Percentiles rank a stretch among this genome's conserved stretches.
These are phyloP conservation scores for Condylostoma magnum DNA, from an alignment of 169 alveolate genomes.

Conservation along the genomic window DNA sequence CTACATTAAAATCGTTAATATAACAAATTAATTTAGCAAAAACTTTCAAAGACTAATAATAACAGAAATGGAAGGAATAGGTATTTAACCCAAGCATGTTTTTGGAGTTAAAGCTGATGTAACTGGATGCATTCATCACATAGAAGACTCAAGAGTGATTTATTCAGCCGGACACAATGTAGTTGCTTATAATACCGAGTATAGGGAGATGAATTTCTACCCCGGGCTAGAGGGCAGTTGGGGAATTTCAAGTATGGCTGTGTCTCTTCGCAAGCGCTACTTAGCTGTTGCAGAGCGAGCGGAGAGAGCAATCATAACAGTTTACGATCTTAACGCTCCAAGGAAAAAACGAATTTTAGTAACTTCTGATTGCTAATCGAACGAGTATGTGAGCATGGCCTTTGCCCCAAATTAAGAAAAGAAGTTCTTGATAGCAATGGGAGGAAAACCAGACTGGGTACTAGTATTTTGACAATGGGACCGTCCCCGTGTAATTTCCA, in stretches of 20 bases:
- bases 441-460: conserved; percentile 80
- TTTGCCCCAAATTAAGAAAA: conserved; percentile 68
- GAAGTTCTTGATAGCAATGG: conserved; percentile 61
- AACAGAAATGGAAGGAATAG: too few species aligned
- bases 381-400: conserved; percentile 65
- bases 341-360: conserved; percentile 60
- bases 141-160: conserved; percentile 62
- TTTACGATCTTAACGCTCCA: conserved; percentile 59
- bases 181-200: conserved; percentile 61
- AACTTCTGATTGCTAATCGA: conserved; percentile 57
- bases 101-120: conserved; percentile 63
- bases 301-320: conserved; percentile 65
- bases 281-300: conserved; percentile 72
- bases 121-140: conserved; percentile 46
- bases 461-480: conserved; percentile 82
- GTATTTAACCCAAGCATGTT: conserved; percentile 30
- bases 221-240: conserved; percentile 70
- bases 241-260: conserved; percentile 62
- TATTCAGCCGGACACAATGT: conserved; percentile 81
- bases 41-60: too few species aligned
- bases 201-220: conserved; percentile 40
- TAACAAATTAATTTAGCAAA: too few species aligned
- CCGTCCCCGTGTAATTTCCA: conserved; percentile 51
- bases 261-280: conserved; percentile 53
- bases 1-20: too few species aligned